These are phyloP conservation scores for Aspergillus novofumigatus DNA, from an alignment of 2,329 filamentous ascomycete species.

Conservation along the genomic window DNA sequence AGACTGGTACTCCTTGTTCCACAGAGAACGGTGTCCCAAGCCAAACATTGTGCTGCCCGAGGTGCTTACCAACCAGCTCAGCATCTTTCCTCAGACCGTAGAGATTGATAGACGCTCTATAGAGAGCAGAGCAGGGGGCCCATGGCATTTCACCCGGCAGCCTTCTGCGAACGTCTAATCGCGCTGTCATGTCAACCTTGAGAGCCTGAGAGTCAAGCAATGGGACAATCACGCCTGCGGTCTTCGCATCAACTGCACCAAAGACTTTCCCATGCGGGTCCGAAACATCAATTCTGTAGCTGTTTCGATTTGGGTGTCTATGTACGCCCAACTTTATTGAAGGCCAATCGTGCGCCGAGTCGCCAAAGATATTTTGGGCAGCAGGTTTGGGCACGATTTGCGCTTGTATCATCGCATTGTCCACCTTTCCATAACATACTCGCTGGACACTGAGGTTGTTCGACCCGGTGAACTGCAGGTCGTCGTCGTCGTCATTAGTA, in stretches of 20 bases:
- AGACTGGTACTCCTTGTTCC: conserved; percentile 64
- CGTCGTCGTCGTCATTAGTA: conserved; percentile 33
- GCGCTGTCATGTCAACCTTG: conserved; percentile 66
- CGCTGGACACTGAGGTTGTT: conserved; percentile 62
- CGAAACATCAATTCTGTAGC: conserved; percentile 62
- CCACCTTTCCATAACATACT: conserved; percentile 76
- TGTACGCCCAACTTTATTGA: conserved; percentile 68
- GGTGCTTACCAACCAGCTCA: conserved; percentile 61
- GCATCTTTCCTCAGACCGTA: conserved; percentile 70
- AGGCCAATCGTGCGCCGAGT: conserved; percentile 59
- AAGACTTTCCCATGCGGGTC: conserved; percentile 70
- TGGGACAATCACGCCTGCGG: conserved; percentile 64
- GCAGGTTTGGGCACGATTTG: conserved; percentile 66
- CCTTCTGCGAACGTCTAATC: conserved; percentile 64
- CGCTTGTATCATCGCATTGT: conserved; percentile 63
- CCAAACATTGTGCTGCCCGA: conserved; percentile 64
- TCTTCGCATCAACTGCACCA: conserved; percentile 67
- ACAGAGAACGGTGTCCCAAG: conserved; percentile 63
- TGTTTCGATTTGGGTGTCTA: conserved; percentile 53
- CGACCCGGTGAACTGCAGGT: conserved; percentile 45
- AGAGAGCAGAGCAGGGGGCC: conserved; percentile 55
- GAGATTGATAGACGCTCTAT: conserved; percentile 67
- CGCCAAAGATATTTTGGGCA: conserved; percentile 54
- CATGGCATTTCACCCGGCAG: conserved; percentile 62
- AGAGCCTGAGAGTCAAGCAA: conserved; percentile 65